These are phyloP conservation scores for Garcia nutans DNA, from an alignment of 345 rosid species.

Conservation along the genomic window DNA sequence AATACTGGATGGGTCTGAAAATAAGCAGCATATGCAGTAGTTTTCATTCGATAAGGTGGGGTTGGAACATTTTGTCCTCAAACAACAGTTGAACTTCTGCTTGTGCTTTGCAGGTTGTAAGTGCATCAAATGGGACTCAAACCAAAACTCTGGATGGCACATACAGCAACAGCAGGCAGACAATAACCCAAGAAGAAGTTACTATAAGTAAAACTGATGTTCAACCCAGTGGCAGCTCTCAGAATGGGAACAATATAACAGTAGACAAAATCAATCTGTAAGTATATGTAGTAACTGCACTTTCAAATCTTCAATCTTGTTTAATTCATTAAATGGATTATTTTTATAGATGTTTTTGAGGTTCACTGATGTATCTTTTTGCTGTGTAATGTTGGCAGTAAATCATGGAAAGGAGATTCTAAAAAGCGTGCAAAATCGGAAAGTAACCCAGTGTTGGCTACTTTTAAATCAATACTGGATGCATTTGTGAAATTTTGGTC, in stretches of 20 bases:
- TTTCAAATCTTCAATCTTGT: background rate
- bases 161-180: constrained; percentile 14
- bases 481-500: constrained; percentile 82
- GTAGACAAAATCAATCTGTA: constrained; percentile 75
- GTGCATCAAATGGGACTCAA: constrained; percentile 19
- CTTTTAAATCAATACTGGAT: constrained; percentile 51
- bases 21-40: background rate
- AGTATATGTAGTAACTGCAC: constrained; percentile 24
- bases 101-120: constrained; percentile 39
- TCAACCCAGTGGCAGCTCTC: constrained; percentile 27
- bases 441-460: constrained; percentile 49
- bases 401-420: constrained; percentile 64
- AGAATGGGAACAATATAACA: constrained; percentile 44
- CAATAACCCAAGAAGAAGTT: constrained; percentile 22
- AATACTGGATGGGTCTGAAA: background rate
- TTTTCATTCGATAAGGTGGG: background rate
- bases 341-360: background rate
- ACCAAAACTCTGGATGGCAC: constrained; percentile 15
- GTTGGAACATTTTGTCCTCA: background rate
- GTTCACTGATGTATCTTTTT: background rate
- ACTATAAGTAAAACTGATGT: constrained; percentile 29
- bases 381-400: constrained; percentile 43
- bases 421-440: constrained; percentile 29
- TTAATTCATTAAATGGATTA: background rate
- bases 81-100: background rate